A percentile compares a stretch with the other conserved stretches of the same genome.
phyloP scores from a whole-genome alignment of 2,329 filamentous ascomycete genomes.

The Oidium heveae region DNA sequence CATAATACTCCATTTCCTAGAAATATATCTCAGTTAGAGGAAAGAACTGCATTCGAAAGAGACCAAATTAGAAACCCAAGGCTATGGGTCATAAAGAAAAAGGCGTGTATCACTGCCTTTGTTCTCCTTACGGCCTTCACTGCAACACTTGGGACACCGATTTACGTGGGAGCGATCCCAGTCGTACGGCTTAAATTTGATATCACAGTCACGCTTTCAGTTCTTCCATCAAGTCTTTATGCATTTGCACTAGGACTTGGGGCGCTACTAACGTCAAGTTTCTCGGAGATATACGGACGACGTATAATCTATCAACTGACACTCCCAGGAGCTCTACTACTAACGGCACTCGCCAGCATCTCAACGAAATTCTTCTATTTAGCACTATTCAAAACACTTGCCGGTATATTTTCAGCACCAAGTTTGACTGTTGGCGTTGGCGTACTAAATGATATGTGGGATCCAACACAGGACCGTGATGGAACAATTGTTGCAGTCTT shows the following conservation, averaged over 20 bases:
- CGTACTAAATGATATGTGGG: conserved; percentile 4
- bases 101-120: not conserved
- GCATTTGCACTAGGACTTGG: conserved; percentile 2
- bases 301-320: conserved; percentile 3
- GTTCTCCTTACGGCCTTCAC: conserved; percentile 1
- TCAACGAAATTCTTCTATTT: conserved; percentile 1
- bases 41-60: not conserved
- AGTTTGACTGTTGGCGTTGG: conserved; percentile 3
- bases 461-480: conserved; percentile 2
- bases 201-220: conserved; percentile 1
- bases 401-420: conserved; percentile 3
- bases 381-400: not conserved
- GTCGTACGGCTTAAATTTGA: conserved; percentile 1
- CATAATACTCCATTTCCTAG: too few relatives aligned
- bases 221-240: conserved; percentile 2
- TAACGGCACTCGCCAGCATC: conserved; percentile 1
- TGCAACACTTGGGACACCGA: conserved; percentile 3
- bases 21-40: too few relatives aligned
- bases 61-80: not conserved
- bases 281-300: conserved; percentile 3
- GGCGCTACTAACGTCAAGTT: conserved; percentile 1
- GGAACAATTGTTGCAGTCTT: conserved; percentile 3
- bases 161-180: conserved; percentile 3
- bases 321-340: conserved; percentile 1
- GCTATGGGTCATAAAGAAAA: conserved; percentile 1